phyloP scores from a whole-genome alignment of 129 eudicot species.

The Daucus carota region DH1_v3.0 NC_030383.2:9527501-9528000 shows the following conservation, averaged over 20 bases:
- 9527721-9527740: slow-evolving; percentile 12
- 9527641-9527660: slow-evolving; percentile 15
- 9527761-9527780: background rate
- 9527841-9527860: background rate
- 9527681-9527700: no score
- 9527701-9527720: no score
- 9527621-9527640: no score
- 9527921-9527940: slow-evolving; percentile 83
- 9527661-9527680: no score
- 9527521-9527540: background rate
- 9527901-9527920: slow-evolving; percentile 96
- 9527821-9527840: background rate
- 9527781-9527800: background rate
- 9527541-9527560: no score
- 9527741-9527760: background rate
- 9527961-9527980: slow-evolving; percentile 98
- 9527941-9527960: slow-evolving; percentile 87
- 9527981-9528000: slow-evolving; percentile 89
- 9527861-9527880: background rate
- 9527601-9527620: no score
- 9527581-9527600: no score
- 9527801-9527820: background rate
- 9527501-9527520: background rate
- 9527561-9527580: no score
- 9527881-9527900: background rate